Evolutionary conservation across 805 yeast genomes (phyloP), one percentile per base, ranked within the genome.

Genomic region (Yarrowia sp.): DNA sequence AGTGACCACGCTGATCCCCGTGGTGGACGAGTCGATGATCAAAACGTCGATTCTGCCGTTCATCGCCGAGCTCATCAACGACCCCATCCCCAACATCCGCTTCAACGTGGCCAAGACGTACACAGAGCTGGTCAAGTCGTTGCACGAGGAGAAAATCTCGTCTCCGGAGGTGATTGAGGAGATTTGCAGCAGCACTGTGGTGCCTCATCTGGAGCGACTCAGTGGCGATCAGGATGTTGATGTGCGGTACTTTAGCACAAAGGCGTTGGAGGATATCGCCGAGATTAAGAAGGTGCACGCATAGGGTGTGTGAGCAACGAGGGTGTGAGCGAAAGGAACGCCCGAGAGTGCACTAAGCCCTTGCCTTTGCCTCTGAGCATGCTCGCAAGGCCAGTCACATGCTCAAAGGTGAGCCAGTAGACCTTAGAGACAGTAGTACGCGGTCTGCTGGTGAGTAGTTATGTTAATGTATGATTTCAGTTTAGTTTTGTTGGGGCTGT

Each of bases 101-200:
- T 95, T 95, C 79, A 95, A 92, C 77, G 92, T 89, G 68, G 98
- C 99, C 32, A 92, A 91, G 76, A 84, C 96, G 14, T 85, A 89
- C 72, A 81, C 84, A 45, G 78, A 81, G 31, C 80, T 89, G 38
- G 86, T 86, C 7, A 83, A 85, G 71, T 79, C 85, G 14, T 64
- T 44, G 60, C 43, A 43, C 41, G 75, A 73, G 64, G 69, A 68
- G 38, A 68, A 66, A 22, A 65, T 69, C 42, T 72, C 70, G 45
- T 66, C 68, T 39, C 60, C 71, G n/a, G 65, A 65, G 45, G 70
- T 68, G 43, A 69, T 66, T 57, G 70, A 55, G 6, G 72, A 75
- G n/a, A 71, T 83, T 51, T 80, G 87, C 33, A 50, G 42, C 10
- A 73, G 78, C 44, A 75, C 77, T 22, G 82, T 85, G 47, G 82